A percentile compares a stretch with the other conserved stretches of the same genome.
phyloP scores from a whole-genome alignment of 2,329 filamentous ascomycete species.

The Cercospora zeae-maydis region DNA sequence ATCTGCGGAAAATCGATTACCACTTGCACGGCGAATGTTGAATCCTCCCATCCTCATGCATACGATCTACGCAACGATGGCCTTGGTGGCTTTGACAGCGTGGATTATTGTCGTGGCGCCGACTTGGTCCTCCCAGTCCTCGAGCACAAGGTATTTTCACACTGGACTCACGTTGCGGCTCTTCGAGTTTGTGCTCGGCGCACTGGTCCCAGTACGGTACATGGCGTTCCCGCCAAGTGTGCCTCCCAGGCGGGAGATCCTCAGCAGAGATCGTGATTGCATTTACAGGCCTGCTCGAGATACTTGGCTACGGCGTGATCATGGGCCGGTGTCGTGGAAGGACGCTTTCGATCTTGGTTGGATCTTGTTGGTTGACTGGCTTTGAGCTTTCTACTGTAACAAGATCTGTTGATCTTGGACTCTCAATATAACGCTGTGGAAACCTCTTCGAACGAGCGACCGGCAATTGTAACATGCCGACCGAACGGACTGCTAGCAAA shows the following conservation, averaged over 20 bases:
- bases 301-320: not conserved
- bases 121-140: not conserved
- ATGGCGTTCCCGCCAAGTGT: conserved; percentile 10
- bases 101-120: not conserved
- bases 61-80: not conserved
- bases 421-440: not conserved
- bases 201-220: conserved; percentile 2
- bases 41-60: conserved; percentile 2
- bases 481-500: not conserved
- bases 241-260: not conserved
- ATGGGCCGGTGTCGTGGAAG: not conserved
- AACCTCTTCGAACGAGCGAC: not conserved
- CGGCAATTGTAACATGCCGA: not conserved
- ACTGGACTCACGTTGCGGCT: conserved; percentile 7
- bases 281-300: not conserved
- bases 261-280: not conserved
- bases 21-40: not conserved
- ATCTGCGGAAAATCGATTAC: not conserved
- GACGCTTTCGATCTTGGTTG: not conserved
- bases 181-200: not conserved
- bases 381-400: not conserved
- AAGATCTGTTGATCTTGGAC: not conserved
- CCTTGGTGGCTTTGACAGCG: not conserved
- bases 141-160: not conserved
- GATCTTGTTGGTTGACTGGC: not conserved